Base-by-base conservation (phyloP, 2,329 filamentous ascomycete species). In the Arthrobotrys sinensis region DNA sequence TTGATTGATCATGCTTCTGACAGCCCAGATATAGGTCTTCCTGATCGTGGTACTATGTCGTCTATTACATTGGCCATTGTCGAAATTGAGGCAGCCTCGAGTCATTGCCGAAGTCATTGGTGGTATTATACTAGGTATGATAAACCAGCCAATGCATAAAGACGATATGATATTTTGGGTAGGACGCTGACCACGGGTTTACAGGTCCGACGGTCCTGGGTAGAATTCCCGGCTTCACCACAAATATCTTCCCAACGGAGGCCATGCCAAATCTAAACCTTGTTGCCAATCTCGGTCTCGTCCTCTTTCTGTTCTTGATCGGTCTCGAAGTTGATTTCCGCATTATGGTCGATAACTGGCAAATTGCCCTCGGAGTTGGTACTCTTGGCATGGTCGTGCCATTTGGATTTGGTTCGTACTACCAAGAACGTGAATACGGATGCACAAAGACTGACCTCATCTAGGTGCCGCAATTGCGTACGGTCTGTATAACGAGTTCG, bases 251-350 rank as follows among this genome's bases (percentile, higher is more conserved):
- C 82, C 93, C 94, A 0, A 82, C 86, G 0, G 88, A 86, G 0
- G 94, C 93, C 1, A 92, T 96, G 84, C 90, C 93, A 1, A 90
- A 91, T 65, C 86, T 97, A 62, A 91, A 86, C 81, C 88, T 94
- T 67, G 92, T 93, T 52, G 93, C 94, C 52, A 97, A 96, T 81
- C 85, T 97, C 2, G 94, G 94, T 4, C 86, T 97, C 65, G 89
- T 96, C 12, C 87, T 97, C 6, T 97, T 96, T 83, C 86, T 97
- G 40, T 97, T 97, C 84, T 87, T 97, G 73, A 93, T 97, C 24
- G 94, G 93, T 1, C 87, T 97, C 2, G 94, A 97, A 85, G 93
- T 94, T 52, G 93, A 97, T 82, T 86, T 97, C 48, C 88, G 92
- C 46, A 90, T 93, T 82, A 88, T 97, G 76, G 84, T 90, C 32